Evolutionary conservation across 495 filamentous ascomycete genomes (phyloP), one percentile per base, ranked within the genome.

Genomic region (Xylaria nigripes): DNA sequence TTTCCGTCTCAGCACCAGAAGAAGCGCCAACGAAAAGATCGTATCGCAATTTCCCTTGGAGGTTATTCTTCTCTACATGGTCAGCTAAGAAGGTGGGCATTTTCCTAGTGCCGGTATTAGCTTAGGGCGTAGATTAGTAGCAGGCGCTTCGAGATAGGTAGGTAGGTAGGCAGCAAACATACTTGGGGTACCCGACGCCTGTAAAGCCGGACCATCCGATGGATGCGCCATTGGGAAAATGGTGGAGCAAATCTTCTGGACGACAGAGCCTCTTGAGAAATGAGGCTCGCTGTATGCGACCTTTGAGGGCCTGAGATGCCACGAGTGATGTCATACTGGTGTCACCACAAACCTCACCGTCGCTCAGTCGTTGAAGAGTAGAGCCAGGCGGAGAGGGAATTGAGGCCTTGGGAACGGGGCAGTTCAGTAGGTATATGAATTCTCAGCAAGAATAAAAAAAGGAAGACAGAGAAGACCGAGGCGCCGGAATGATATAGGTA

Each of bases 171-270:
- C 27, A 9, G 12, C 9, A 36, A 36, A 78, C 85, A 41, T 75
- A 86, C 86, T 93, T 93, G 48, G 88, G 88, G 70, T 94, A 94
- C 49, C 90, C 90, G 48, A 92, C 87, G 61, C 88, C 90, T 22
- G 90, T 95, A 68, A 95, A 95, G 22, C 90, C 90, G 58, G 85
- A 87, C 89, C 89, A 94, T 53, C 89, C 88, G 63, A 95, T 79
- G 65, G 91, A 92, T 8, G 86, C 68, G 65, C 83, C 85, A 79
- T 93, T 76, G 47, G 89, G 90, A 63, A 94, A 94, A 32, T 85
- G 76, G 50, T 85, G 76, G 46, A 95, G 76, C 49, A 94, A 70
- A 69, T 94, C 89, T 68, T 91, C 83, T 36, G 90, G 81, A 51
- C 79, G 81, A 55, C 85, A 83, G 22, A 95, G 72, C 74, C 90